Percentiles rank a stretch among this genome's conserved stretches.
Evolutionary conservation across 768 basidiomycete genomes (phyloP).

Genomic region (Gyrodon lividus): DNA sequence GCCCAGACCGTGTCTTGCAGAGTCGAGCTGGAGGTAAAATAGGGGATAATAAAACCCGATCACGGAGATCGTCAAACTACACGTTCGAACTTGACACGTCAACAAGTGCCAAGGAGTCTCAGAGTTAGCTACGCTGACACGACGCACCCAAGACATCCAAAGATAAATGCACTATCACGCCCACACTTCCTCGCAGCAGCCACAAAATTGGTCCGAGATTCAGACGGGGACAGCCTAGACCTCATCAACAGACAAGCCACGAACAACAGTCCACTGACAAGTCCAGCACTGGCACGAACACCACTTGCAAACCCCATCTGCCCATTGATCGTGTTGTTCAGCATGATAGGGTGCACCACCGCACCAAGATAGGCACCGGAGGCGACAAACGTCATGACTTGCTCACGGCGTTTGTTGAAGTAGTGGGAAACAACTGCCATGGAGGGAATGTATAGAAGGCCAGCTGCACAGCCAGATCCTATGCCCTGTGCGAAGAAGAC

Average conservation of each 20-base stretch:
- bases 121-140: neutral
- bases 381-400: conserved; percentile 56
- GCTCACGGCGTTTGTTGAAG: conserved; percentile 45
- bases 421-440: conserved; percentile 52
- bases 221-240: conserved; percentile 38
- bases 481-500: conserved; percentile 54
- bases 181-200: conserved; percentile 20
- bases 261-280: conserved; percentile 39
- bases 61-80: conserved; percentile 32
- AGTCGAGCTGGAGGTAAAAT: conserved; percentile 59
- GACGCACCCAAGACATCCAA: conserved; percentile 27
- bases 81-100: neutral
- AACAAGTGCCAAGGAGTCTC: neutral
- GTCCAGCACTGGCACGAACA: conserved; percentile 40
- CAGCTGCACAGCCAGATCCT: conserved; percentile 46
- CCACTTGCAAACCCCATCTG: conserved; percentile 45
- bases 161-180: conserved; percentile 26
- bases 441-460: conserved; percentile 48
- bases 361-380: conserved; percentile 61
- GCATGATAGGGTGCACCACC: conserved; percentile 59
- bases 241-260: conserved; percentile 42
- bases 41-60: conserved; percentile 53
- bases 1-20: conserved; percentile 46
- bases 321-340: conserved; percentile 49
- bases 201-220: conserved; percentile 22